A percentile compares a stretch with the other conserved stretches of the same genome.
Evolutionary conservation across 1,284 basidiomycete genomes (phyloP).

Genomic region (Apiotrichum mycotoxinovorans): DNA sequence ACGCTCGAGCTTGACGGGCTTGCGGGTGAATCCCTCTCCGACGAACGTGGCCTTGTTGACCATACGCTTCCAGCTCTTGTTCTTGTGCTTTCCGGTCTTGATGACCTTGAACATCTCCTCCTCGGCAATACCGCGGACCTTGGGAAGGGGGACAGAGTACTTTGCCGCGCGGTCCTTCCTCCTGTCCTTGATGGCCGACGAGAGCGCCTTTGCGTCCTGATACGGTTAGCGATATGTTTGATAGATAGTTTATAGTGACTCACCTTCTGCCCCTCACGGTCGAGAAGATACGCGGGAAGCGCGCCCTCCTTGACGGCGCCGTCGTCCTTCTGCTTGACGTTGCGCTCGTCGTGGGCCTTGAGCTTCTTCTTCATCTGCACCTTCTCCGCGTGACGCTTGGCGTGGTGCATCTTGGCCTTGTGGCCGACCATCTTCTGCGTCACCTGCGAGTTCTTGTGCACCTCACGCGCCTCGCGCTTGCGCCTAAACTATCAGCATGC

Average conservation of each 20-base stretch:
- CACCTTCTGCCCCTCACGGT: slow-evolving; percentile 87
- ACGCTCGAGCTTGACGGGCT: slow-evolving; percentile 98
- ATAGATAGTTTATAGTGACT: slow-evolving; percentile 3
- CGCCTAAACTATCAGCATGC: slow-evolving; percentile 60
- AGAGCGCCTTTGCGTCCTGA: slow-evolving; percentile 88
- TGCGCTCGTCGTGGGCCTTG: slow-evolving; percentile 97
- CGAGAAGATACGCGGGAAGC: slow-evolving; percentile 89
- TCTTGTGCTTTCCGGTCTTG: slow-evolving; percentile 95
- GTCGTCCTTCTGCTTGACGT: slow-evolving; percentile 89
- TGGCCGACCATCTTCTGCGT: slow-evolving; percentile 95
- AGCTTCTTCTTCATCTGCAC: slow-evolving; percentile 99
- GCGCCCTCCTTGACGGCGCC: slow-evolving; percentile 80
- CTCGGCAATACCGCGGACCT: slow-evolving; percentile 96
- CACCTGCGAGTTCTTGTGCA: slow-evolving; percentile 79
- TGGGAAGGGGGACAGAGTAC: slow-evolving; percentile 93
- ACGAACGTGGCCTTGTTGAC: slow-evolving; percentile 99
- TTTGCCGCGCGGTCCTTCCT: slow-evolving; percentile 99
- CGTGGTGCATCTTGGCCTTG: slow-evolving; percentile 96
- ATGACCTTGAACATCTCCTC: slow-evolving; percentile 99
- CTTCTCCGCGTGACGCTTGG: slow-evolving; percentile 93
- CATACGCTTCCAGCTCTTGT: slow-evolving; percentile 99
- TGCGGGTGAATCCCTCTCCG: slow-evolving; percentile 95
- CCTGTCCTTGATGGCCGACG: slow-evolving; percentile 97
- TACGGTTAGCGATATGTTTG: too few relatives aligned
- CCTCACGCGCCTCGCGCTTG: slow-evolving; percentile 85